Base-by-base conservation (phyloP, 352 stramenopile genomes). In the Elongisporangium prolatum region DNA sequence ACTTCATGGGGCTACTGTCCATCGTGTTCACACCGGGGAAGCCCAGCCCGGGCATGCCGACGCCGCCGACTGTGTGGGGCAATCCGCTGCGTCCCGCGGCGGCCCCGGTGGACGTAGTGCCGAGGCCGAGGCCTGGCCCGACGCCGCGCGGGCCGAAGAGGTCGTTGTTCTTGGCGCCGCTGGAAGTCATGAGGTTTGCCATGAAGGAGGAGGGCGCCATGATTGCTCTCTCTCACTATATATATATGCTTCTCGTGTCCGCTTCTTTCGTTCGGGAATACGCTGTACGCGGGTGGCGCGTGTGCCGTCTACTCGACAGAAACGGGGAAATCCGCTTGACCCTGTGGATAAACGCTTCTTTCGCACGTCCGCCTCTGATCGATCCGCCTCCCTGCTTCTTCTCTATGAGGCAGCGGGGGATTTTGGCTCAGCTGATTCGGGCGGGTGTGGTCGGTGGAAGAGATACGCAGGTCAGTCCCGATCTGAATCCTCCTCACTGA, bases 191-290 rank as follows among this genome's bases (percentile, higher is more conserved):
- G 56, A 86, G 69, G 73, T 78, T 72, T 34, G 76, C 79, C 54
- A 86, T 72, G 63, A 86, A 86, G 57, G 76, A 69, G 54, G 65
- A 84, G 57, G 76, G 74, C 65, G 76, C 62, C 76, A 86, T 86
- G 24, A 34, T 65, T 34, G 28, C 51, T 60, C 65, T 63, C 61
- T 53, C 50, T 55, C 34, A 14, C 14, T 44, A 9, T 44, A 44
- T 44, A 5, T 4, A 44, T 44, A 9, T 13, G 34, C 34, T 17
- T 17, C 34, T 44, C 11, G 34, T 44, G 34, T 44, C 34, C 34
- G 34, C 34, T 44, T 17, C 34, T 44, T 44, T 44, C 34, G 34
- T 44, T 44, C 34, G 34, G 34, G 34, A 44, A 44, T 44, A 44
- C 34, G 34, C 34, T 44, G 17, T 44, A 44, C 34, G 34, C 34